phyloP scores from a whole-genome alignment of 805 yeast species.

The Ogataea allantospora region DNA sequence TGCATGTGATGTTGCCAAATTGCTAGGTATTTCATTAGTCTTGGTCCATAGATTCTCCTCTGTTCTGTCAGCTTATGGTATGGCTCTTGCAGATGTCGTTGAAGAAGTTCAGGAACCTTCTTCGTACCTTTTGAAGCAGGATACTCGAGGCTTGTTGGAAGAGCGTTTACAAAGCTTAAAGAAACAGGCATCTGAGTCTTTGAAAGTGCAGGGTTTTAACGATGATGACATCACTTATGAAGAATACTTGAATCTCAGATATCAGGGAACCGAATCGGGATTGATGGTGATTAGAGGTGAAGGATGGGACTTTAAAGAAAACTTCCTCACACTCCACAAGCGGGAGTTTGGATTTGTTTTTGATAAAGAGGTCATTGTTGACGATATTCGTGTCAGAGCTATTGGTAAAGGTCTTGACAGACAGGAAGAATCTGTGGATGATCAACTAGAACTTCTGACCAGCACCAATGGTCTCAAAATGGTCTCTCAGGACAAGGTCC shows the following conservation, averaged over 20 bases:
- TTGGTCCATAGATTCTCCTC: conserved; percentile 81
- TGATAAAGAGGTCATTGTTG: conserved; percentile 58
- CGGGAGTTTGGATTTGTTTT: conserved; percentile 74
- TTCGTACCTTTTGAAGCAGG: conserved; percentile 40
- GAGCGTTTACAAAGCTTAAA: conserved; percentile 46
- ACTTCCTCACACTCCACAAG: conserved; percentile 55
- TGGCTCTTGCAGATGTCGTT: conserved; percentile 82
- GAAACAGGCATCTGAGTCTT: conserved; percentile 40
- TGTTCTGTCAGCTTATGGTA: conserved; percentile 83
- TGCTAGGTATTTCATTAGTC: conserved; percentile 65
- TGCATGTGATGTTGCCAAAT: conserved; percentile 72
- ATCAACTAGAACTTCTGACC: conserved; percentile 45
- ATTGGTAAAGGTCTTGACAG: conserved; percentile 57
- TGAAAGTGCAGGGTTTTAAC: conserved; percentile 53
- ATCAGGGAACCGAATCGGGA: conserved; percentile 87
- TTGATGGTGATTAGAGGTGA: conserved; percentile 54
- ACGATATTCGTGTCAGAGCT: conserved; percentile 73
- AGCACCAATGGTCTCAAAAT: conserved; percentile 21
- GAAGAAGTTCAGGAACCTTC: conserved; percentile 78
- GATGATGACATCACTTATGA: conserved; percentile 50
- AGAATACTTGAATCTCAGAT: conserved; percentile 71
- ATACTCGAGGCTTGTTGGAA: conserved; percentile 36
- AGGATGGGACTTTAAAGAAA: conserved; percentile 36
- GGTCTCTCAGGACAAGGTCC: conserved; percentile 29
- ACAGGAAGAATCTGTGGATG: conserved; percentile 42